phyloP scores from a whole-genome alignment of 2,329 filamentous ascomycete genomes.

The Fusarium torreyae region DNA sequence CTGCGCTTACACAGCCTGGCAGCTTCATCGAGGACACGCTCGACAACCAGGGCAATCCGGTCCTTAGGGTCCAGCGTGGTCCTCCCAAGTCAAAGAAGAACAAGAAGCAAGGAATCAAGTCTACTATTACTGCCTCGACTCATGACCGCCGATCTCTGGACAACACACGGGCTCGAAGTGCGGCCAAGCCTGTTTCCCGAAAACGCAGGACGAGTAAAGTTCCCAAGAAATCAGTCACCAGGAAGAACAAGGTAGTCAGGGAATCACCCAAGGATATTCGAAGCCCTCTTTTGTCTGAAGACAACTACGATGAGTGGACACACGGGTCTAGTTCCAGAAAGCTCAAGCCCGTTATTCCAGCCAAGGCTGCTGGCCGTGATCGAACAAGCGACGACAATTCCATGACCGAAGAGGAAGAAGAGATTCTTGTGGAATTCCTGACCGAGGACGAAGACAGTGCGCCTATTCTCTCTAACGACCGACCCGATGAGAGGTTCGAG shows the following conservation, averaged over 20 bases:
- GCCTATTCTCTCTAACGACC: constrained; percentile 47
- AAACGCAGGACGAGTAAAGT: constrained; percentile 27
- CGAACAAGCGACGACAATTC: constrained; percentile 10
- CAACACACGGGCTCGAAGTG: constrained; percentile 5
- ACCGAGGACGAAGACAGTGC: constrained; percentile 48
- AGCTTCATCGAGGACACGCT: constrained; percentile 73
- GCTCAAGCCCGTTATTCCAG: constrained; percentile 20
- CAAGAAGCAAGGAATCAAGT: constrained; percentile 24
- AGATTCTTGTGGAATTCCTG: constrained; percentile 40
- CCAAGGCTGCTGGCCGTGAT: constrained; percentile 16
- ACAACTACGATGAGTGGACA: constrained; percentile 30
- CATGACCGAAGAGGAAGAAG: constrained; percentile 35
- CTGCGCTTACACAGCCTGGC: constrained; percentile 84
- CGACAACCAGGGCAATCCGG: constrained; percentile 72
- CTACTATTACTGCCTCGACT: constrained; percentile 24
- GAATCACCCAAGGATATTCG: constrained; percentile 29
- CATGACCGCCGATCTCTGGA: constrained; percentile 33
- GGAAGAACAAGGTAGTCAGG: constrained; percentile 22
- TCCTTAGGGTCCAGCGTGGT: constrained; percentile 67
- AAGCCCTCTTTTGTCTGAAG: constrained; percentile 34
- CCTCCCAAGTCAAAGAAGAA: constrained; percentile 54
- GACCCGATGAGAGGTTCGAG: constrained; percentile 42
- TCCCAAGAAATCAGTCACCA: constrained; percentile 21
- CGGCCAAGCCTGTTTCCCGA: constrained; percentile 23
- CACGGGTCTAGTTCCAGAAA: constrained; percentile 12